Base-by-base conservation (phyloP, 129 eudicot genomes). In the Artemisia tridentata region DNA sequence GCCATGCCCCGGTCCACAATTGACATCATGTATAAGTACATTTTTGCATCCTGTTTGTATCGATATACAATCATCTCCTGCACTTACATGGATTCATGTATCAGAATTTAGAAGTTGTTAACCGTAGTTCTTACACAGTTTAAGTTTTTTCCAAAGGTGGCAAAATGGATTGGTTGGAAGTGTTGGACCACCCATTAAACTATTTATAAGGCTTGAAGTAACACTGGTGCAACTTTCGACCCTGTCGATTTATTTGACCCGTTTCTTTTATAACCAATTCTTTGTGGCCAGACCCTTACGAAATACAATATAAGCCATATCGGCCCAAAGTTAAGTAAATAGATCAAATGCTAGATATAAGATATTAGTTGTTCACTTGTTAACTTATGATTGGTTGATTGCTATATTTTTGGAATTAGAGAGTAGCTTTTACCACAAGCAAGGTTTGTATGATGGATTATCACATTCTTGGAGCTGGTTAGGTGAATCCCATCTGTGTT, bases 1-100 rank as follows among this genome's bases (percentile, higher is more conserved):
- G 65, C 98, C 96, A 62, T 92, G 98, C 68, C 98, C 96, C 7
- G 98, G 98, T 45, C 98, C 98, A 79, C 98, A 92, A 69, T 86
- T 85, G 25, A 92, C 86, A 62, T 86, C 75, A 73, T 84, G 91
- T 54, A 92, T 69, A 81, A 89, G 75, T 59, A 92, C 90, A 63
- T 92, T 89, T 71, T 85, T 77, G 76, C 96, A 86, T 78, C 98
- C 98, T 58, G 96, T 89, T 89, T 92, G 98, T 86, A 92, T 89
- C 15, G 96, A 92, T 53, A 92, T 83, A 73, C 98, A 92, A 80
- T 92, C 98, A 76, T 92, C 98, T 65, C 98, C 95, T 92, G 88
- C 75, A 67, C 4, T 18, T 58, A 62, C 13, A 64, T 31, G 47
- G 13, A 52, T 69, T 34, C 58, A 50, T n/a, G 11, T 57, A 31